Conservation (phyloP, 345 rosid genomes). For the Eucalyptus globulus region DNA sequence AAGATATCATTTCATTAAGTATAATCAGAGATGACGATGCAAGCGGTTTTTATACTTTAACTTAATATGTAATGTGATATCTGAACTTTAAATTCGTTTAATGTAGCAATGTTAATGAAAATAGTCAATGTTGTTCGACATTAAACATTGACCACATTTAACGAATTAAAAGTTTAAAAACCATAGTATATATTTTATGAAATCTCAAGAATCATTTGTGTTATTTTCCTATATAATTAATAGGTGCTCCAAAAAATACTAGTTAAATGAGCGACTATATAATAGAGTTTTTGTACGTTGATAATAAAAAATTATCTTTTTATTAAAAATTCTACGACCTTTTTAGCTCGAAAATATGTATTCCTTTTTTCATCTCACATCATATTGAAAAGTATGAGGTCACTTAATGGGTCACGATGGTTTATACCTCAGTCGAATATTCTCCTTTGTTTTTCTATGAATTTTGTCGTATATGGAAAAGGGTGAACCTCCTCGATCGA, state of each 20-base stretch:
- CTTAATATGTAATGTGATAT: fast-evolving
- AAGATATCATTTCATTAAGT: background rate
- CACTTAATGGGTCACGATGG: background rate
- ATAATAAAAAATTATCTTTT: background rate
- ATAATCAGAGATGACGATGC: fast-evolving
- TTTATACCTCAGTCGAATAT: background rate
- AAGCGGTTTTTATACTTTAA: fast-evolving
- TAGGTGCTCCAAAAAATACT: fast-evolving
- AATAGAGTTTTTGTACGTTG: background rate
- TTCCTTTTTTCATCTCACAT: background rate
- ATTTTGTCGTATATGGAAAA: background rate
- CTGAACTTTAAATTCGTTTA: too few relatives aligned
- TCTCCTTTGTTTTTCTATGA: background rate
- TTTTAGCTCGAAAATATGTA: background rate
- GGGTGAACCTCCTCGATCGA: background rate
- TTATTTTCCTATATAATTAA: too few relatives aligned
- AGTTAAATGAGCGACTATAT: background rate
- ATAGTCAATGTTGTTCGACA: too few relatives aligned
- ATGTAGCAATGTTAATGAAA: too few relatives aligned
- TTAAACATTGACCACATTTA: fast-evolving
- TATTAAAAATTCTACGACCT: too few relatives aligned
- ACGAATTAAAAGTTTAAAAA: fast-evolving
- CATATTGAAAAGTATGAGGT: background rate
- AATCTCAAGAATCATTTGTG: background rate
- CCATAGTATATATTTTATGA: fast-evolving